These are phyloP conservation scores for Ophiocordyceps camponoti-floridani DNA, from an alignment of 2,329 filamentous ascomycete species.

Conservation along the genomic window DNA sequence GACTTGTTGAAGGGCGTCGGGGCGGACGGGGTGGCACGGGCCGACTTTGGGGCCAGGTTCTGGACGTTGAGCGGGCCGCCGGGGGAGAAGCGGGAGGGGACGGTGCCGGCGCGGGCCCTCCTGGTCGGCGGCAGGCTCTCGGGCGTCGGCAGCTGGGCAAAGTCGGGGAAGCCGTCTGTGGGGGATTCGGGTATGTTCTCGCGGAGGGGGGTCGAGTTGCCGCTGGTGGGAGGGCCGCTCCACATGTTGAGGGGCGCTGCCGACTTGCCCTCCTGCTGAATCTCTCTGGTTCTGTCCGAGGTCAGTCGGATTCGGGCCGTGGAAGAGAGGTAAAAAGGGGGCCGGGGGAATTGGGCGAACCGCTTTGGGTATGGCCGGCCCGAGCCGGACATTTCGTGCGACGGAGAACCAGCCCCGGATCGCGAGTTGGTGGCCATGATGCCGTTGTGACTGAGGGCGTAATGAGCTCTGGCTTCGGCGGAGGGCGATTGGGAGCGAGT, in stretches of 20 bases:
- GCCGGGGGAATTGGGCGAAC: conserved; percentile 32
- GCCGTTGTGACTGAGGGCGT: conserved; percentile 41
- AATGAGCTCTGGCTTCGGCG: conserved; percentile 61
- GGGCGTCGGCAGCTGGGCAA: conserved; percentile 53
- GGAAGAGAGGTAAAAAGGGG: background rate
- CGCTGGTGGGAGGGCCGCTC: conserved; percentile 92
- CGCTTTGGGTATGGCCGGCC: conserved; percentile 78
- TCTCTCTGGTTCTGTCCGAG: conserved; percentile 69
- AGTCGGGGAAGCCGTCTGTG: conserved; percentile 87
- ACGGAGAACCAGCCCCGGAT: conserved; percentile 88
- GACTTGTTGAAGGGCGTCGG: conserved; percentile 68
- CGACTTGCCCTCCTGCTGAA: conserved; percentile 81
- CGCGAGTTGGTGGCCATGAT: conserved; percentile 45
- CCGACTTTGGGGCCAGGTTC: conserved; percentile 52
- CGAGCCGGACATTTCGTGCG: conserved; percentile 64
- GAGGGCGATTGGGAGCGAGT: conserved; percentile 65
- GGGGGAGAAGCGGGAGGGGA: conserved; percentile 86
- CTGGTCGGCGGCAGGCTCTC: conserved; percentile 50
- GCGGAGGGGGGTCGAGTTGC: conserved; percentile 85
- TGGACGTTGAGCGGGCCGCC: conserved; percentile 41
- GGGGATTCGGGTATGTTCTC: conserved; percentile 97
- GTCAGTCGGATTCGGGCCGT: background rate
- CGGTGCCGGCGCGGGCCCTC: conserved; percentile 77
- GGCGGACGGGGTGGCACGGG: conserved; percentile 69
- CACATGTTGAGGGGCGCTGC: conserved; percentile 55